Evolutionary conservation across 108 stramenopile species (phyloP).

Genomic region (Cyclotella kingstonii): DNA sequence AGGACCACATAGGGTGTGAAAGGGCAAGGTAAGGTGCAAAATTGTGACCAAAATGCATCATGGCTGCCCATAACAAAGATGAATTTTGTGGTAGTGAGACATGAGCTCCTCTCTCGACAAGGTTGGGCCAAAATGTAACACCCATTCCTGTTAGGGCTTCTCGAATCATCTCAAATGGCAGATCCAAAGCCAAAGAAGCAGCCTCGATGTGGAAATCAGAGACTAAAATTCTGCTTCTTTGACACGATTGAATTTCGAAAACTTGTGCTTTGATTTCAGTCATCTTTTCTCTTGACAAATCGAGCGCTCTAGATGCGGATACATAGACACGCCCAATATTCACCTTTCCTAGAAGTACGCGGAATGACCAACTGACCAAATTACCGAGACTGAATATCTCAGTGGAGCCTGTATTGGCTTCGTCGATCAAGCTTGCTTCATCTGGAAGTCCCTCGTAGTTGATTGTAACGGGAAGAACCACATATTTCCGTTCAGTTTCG

Average conservation of each 20-base stretch:
- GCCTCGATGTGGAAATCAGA: constrained; percentile 70
- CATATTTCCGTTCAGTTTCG: constrained; percentile 40
- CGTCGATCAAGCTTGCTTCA: constrained; percentile 52
- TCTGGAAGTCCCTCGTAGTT: constrained; percentile 86
- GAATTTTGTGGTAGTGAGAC: constrained; percentile 22
- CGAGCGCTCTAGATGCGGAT: constrained; percentile 54
- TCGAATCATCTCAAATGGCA: constrained; percentile 33
- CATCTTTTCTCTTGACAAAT: constrained; percentile 17
- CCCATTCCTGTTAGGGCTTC: constrained; percentile 49
- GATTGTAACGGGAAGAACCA: constrained; percentile 79
- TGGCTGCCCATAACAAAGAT: constrained; percentile 49
- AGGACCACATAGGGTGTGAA: constrained; percentile 53
- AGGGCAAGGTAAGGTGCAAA: constrained; percentile 56
- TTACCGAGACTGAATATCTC: constrained; percentile 27
- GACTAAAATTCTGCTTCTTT: constrained; percentile 51
- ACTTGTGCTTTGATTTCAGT: constrained; percentile 35
- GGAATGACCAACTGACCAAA: constrained; percentile 27
- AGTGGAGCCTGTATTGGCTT: constrained; percentile 36
- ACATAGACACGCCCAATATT: constrained; percentile 72
- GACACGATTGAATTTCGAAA: constrained; percentile 51
- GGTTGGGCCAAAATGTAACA: constrained; percentile 42
- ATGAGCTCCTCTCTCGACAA: not conserved
- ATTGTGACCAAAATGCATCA: constrained; percentile 64
- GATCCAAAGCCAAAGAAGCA: constrained; percentile 39
- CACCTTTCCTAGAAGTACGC: constrained; percentile 49